A percentile compares a stretch with the other conserved stretches of the same genome.
Evolutionary conservation across 1,139 yeast species (phyloP).

Genomic region (Candida glucosophila): DNA sequence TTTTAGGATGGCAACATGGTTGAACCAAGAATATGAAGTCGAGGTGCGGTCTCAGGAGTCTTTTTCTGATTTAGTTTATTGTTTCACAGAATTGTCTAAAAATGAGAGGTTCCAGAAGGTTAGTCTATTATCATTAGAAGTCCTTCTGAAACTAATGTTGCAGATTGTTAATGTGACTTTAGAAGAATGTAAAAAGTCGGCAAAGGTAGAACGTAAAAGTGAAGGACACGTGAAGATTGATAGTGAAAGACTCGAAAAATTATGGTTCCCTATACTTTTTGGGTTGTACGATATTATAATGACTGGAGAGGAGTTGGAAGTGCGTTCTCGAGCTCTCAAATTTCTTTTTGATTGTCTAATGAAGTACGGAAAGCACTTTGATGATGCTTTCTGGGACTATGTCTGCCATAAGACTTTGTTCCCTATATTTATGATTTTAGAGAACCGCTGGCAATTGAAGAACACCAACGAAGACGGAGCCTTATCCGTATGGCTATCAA

Average conservation of each 20-base stretch:
- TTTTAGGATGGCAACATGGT: slow-evolving; percentile 53
- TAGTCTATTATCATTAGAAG: slow-evolving; percentile 72
- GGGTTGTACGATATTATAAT: slow-evolving; percentile 84
- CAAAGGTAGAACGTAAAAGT: slow-evolving; percentile 7
- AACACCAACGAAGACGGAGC: slow-evolving; percentile 55
- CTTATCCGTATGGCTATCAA: slow-evolving; percentile 89
- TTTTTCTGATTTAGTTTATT: slow-evolving; percentile 63
- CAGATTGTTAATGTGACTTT: slow-evolving; percentile 42
- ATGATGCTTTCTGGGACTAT: slow-evolving; percentile 70
- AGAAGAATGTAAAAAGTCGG: slow-evolving; percentile 7
- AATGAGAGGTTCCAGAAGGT: slow-evolving; percentile 75
- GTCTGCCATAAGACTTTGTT: slow-evolving; percentile 72
- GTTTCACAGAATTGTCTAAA: slow-evolving; percentile 76
- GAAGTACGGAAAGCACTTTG: slow-evolving; percentile 72
- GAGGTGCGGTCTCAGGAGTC: slow-evolving; percentile 68
- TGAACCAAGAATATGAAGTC: slow-evolving; percentile 54
- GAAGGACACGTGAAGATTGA: no score
- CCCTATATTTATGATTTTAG: slow-evolving; percentile 81
- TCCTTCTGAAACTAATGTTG: slow-evolving; percentile 57
- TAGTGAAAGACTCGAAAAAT: slow-evolving; percentile 36
- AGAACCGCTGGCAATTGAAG: slow-evolving; percentile 67
- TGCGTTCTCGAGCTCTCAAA: slow-evolving; percentile 80
- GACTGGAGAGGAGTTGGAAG: slow-evolving; percentile 93
- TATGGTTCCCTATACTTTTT: slow-evolving; percentile 77
- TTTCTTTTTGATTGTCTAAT: slow-evolving; percentile 74